Conservation (phyloP, 2,329 filamentous ascomycete genomes). For the Fusarium succisae region DNA sequence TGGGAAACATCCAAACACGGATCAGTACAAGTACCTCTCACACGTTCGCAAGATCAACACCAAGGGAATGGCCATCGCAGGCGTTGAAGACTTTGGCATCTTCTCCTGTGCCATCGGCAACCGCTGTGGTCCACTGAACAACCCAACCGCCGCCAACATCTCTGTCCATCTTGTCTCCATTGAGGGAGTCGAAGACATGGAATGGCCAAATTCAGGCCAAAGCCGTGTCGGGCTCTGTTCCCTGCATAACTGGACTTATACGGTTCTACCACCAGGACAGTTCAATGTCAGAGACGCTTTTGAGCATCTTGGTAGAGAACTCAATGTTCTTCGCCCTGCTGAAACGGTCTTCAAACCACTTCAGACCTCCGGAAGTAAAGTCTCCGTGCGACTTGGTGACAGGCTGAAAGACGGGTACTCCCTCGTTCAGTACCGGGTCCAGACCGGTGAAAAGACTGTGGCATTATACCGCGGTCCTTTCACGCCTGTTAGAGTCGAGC, state of each 20-base stretch:
- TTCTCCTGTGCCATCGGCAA: background rate
- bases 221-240: background rate
- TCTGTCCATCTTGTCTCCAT: background rate
- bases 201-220: background rate
- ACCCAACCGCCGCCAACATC: background rate
- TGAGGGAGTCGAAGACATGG: background rate
- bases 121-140: background rate
- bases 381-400: background rate
- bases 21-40: background rate
- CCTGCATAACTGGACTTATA: background rate
- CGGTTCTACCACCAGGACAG: background rate
- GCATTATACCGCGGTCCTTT: background rate
- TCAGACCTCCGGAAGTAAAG: rapidly evolving
- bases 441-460: background rate
- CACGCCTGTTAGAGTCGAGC: background rate
- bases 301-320: background rate
- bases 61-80: background rate
- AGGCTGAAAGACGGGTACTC: background rate
- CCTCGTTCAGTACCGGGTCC: background rate
- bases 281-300: background rate
- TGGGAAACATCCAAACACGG: rapidly evolving
- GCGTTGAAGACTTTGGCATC: background rate
- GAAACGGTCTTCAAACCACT: background rate
- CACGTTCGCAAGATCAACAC: background rate
- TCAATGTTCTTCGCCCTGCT: background rate